Conservation (phyloP, 495 filamentous ascomycete genomes). For the Cercophora newfieldiana region DNA sequence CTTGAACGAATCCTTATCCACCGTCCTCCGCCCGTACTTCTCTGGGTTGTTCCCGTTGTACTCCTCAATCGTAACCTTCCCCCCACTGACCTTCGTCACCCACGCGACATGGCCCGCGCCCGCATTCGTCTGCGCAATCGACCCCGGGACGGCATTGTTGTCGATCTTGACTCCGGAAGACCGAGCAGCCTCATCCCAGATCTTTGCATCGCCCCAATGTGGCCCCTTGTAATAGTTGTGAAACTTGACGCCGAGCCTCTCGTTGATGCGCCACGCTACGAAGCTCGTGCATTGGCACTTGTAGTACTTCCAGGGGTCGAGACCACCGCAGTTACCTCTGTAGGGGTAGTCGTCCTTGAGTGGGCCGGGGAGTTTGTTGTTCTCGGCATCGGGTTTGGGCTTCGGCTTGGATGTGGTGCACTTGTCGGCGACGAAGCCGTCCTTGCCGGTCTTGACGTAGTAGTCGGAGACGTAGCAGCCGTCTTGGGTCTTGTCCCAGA, state of each 20-base stretch:
- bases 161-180: conserved; percentile 23
- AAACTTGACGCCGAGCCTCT: conserved; percentile 27
- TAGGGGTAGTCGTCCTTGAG: conserved; percentile 29
- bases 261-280: conserved; percentile 31
- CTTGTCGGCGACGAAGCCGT: conserved; percentile 26
- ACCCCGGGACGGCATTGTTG: conserved; percentile 25
- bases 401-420: too few species aligned
- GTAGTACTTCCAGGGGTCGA: conserved; percentile 29
- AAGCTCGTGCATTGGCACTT: conserved; percentile 32
- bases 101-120: conserved; percentile 30
- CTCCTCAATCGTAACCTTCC: conserved; percentile 31
- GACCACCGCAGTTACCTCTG: conserved; percentile 20
- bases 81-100: conserved; percentile 21
- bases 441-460: conserved; percentile 32
- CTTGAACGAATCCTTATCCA: conserved; percentile 23
- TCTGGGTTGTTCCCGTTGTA: conserved; percentile 24
- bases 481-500: conserved; percentile 36
- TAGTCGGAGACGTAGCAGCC: conserved; percentile 32
- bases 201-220: conserved; percentile 29
- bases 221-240: conserved; percentile 30
- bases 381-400: too few species aligned
- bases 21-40: conserved; percentile 26
- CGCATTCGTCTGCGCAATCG: conserved; percentile 28
- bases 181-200: conserved; percentile 28
- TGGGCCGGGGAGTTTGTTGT: conserved; percentile 23